These are phyloP conservation scores for Phalaenopsis equestris DNA, from an alignment of 106 monocot species.

Conservation along the genomic window DNA sequence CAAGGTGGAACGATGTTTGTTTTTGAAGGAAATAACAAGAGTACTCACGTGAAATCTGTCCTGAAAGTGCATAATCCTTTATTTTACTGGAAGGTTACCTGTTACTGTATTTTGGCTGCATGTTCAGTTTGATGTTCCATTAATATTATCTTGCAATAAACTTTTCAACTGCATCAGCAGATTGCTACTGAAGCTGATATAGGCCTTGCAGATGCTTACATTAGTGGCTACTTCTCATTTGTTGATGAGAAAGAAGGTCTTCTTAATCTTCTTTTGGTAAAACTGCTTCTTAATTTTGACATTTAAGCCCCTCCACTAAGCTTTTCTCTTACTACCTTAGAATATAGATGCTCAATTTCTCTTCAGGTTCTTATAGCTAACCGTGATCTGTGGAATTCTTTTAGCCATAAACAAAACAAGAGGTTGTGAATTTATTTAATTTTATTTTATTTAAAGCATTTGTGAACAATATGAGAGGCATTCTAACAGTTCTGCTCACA, in stretches of 20 bases:
- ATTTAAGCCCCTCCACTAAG: neutral
- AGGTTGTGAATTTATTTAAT: conserved; percentile 18
- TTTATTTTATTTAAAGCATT: neutral
- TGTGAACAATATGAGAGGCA: neutral
- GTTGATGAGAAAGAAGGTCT: conserved; percentile 81
- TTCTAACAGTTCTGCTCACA: neutral
- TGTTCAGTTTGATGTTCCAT: neutral
- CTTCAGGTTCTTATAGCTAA: conserved; percentile 86
- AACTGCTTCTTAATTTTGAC: neutral
- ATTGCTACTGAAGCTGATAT: conserved; percentile 89
- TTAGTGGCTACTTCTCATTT: conserved; percentile 81
- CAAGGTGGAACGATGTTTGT: conserved; percentile 77
- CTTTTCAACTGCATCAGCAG: conserved; percentile 21
- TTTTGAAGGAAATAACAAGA: conserved; percentile 46
- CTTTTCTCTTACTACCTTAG: neutral
- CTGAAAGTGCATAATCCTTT: conserved; percentile 67
- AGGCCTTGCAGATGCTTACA: conserved; percentile 95
- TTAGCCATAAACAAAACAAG: conserved; percentile 12
- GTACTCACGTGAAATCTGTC: conserved; percentile 40
- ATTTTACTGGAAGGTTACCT: conserved; percentile 93
- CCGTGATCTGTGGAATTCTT: conserved; percentile 46
- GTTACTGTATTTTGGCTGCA: neutral
- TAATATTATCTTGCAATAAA: neutral
- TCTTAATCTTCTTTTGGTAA: conserved; percentile 67
- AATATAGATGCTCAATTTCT: neutral